Evolutionary conservation across 2,329 filamentous ascomycete genomes (phyloP).

Genomic region (Magnaporthiopsis incrustans): DNA sequence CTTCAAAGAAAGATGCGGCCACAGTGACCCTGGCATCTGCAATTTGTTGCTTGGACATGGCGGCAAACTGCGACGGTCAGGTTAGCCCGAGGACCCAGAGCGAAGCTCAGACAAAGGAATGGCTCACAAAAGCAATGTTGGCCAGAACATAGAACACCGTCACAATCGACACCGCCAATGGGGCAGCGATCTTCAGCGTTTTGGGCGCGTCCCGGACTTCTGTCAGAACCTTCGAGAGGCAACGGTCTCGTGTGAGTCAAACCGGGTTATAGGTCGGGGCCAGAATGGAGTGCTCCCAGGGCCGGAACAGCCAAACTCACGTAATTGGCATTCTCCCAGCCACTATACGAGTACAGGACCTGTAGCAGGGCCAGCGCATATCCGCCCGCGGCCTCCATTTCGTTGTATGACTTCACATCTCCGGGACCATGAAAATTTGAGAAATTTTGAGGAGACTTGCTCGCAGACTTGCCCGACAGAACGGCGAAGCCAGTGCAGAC

Average conservation of each 20-base stretch:
- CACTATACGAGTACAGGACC: slow-evolving; percentile 28
- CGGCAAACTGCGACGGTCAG: slow-evolving; percentile 16
- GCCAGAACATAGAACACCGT: slow-evolving; percentile 28
- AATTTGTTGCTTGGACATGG: slow-evolving; percentile 21
- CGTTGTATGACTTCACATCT: not conserved
- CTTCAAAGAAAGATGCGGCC: slow-evolving; percentile 25
- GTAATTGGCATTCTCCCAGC: slow-evolving; percentile 33
- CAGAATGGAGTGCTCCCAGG: not conserved
- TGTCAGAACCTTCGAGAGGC: slow-evolving; percentile 19
- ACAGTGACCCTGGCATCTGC: slow-evolving; percentile 18
- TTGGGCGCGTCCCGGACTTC: slow-evolving; percentile 23
- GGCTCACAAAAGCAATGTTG: slow-evolving; percentile 27
- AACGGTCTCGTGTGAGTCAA: not conserved
- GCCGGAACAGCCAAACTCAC: slow-evolving; percentile 9
- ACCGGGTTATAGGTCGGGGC: too few species aligned
- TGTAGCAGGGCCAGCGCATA: slow-evolving; percentile 25
- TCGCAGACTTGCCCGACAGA: slow-evolving; percentile 17
- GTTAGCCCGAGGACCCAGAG: too few species aligned
- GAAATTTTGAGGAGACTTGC: slow-evolving; percentile 16
- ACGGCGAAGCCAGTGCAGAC: slow-evolving; percentile 24
- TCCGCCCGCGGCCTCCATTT: slow-evolving; percentile 14
- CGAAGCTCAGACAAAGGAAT: not conserved
- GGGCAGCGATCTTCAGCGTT: slow-evolving; percentile 25
- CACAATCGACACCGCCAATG: slow-evolving; percentile 22
- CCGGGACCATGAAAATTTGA: slow-evolving; percentile 18